Evolutionary conservation across 148 eudicot genomes (phyloP).

Genomic region (Pouteria glomerata): DNA sequence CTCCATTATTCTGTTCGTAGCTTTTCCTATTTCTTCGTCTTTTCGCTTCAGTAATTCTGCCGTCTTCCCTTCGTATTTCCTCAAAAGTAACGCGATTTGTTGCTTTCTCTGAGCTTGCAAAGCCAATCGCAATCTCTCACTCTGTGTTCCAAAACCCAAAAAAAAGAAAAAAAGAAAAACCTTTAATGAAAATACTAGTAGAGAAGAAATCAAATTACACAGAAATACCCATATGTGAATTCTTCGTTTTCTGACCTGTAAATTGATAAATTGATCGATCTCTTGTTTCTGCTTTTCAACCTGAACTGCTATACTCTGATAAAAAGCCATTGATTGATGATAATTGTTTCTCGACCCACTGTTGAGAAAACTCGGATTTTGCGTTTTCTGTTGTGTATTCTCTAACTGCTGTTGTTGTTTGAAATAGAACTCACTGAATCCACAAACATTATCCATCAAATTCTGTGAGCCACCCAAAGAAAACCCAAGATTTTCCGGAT

Average conservation of each 20-base stretch:
- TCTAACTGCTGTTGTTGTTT: slow-evolving; percentile 15
- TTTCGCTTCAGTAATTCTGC: slow-evolving; percentile 35
- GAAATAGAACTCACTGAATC: slow-evolving; percentile 17
- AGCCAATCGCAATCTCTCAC: slow-evolving; percentile 55
- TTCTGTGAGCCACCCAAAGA: slow-evolving; percentile 24
- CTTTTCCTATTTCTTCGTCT: slow-evolving; percentile 54
- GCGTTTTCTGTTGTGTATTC: slow-evolving; percentile 10
- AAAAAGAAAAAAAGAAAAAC: background rate
- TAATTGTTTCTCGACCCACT: slow-evolving; percentile 12
- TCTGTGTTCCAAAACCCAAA: slow-evolving; percentile 30
- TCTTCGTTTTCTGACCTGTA: slow-evolving; percentile 45
- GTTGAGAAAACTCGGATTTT: background rate
- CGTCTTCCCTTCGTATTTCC: slow-evolving; percentile 38
- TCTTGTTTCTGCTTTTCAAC: slow-evolving; percentile 48
- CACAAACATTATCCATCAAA: slow-evolving; percentile 22
- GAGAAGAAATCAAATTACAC: background rate
- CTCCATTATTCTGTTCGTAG: slow-evolving; percentile 38
- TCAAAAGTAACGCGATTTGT: slow-evolving; percentile 31
- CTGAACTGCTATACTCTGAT: slow-evolving; percentile 21
- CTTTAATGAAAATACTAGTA: too few relatives aligned
- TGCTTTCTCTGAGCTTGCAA: slow-evolving; percentile 63
- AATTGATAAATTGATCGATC: slow-evolving; percentile 42
- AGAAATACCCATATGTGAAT: background rate
- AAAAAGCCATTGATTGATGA: slow-evolving; percentile 15
- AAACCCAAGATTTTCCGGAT: slow-evolving; percentile 40